Evolutionary conservation across 2,329 filamentous ascomycete genomes (phyloP), one percentile per base, ranked within the genome.

Genomic region (Rutstroemia sp.): DNA sequence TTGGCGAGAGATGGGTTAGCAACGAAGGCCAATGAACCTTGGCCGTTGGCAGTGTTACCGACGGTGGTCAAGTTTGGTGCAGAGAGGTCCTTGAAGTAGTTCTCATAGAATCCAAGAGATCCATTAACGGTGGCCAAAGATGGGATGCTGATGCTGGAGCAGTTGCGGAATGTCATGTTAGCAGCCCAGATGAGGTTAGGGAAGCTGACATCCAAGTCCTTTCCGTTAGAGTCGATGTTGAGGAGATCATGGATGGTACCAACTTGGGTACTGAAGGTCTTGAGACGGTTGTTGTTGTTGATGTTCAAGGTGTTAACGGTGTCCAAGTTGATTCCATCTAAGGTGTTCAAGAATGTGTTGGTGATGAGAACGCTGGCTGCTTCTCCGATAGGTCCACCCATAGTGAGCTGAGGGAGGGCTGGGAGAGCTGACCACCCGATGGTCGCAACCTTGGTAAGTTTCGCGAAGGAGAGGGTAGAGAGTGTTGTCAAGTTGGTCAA

Each of bases 201-300:
- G 74, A 99, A 86, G 57, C 78, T 79, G 64, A 95, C 60, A 59
- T 79, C 74, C 65, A 96, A 80, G 63, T 83, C 78, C 63, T 81
- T 75, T 69, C 87, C 86, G 78, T 99, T 99, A 77, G 86, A 84
- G 66, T 84, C 82, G 70, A 99, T 84, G 67, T 80, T 84, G 53
- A 96, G 76, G 48, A 78, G 72, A 56, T 81, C 78, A 63, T 80
- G 87, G 66, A 96, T 81, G 75, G 88, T 92, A 71, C 79, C 79
- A 58, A 97, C 79, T 70, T 87, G 81, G 73, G 91, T 88, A 69
- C 82, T 81, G 76, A 95, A 88, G 60, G 77, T 78, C 69, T 81
- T 82, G 65, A 99, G 80, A 70, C 87, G 86, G 60, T 76, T 76
- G 83, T 97, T 97, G 85, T 96, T 96, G 81, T 89, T 87, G 74